Base-by-base conservation (phyloP, 148 eudicot species). In the Heliamphora exappendiculata region DNA sequence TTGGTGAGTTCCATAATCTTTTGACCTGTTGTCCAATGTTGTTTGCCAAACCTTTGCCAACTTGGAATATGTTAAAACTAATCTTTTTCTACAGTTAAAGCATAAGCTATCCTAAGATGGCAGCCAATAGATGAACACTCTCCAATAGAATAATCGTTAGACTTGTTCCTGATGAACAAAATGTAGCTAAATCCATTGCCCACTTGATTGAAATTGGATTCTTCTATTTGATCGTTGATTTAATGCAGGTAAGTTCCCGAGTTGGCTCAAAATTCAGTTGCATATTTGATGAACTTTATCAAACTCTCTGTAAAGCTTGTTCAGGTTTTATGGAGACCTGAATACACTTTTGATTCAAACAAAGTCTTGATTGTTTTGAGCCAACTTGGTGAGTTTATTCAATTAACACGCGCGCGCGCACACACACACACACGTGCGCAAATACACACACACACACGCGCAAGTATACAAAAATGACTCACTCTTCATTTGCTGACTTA, bases 231-330 rank as follows among this genome's bases (percentile, higher is more conserved):
- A 78, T 81, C 79, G 78, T 83, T 89, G 85, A 79, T 76, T 84
- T 62, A 73, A 77, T 90, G 89, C 97, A 87, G 93, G 90, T 67
- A 78, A 84, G 73, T 77, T 82, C 75, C 87, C 89, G 82, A 90
- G 91, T 87, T 88, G 94, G 97, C 89, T 90, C 82, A 85, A 83
- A 86, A 83, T 67, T 87, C 84, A 84, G 87, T 82, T 84, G 84
- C 82, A 83, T 83, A 83, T 85, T 91, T 81, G 84, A 84, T 74
- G 85, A 85, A 83, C 76, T 88, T 85, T 82, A 81, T 86, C 84
- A 75, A 78, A 84, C 78, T 77, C 80, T 92, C 82, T 76, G 73
- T 85, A 83, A 75, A 85, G 86, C 74, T 65, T 78, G 80, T 81
- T 88, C 91, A 78, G 97, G 88, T 86, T 87, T 87, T 76, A 72